Percentiles rank a stretch among this genome's conserved stretches.
phyloP scores from a whole-genome alignment of 768 basidiomycete genomes.

The Podaxis carcinomalis region DNA sequence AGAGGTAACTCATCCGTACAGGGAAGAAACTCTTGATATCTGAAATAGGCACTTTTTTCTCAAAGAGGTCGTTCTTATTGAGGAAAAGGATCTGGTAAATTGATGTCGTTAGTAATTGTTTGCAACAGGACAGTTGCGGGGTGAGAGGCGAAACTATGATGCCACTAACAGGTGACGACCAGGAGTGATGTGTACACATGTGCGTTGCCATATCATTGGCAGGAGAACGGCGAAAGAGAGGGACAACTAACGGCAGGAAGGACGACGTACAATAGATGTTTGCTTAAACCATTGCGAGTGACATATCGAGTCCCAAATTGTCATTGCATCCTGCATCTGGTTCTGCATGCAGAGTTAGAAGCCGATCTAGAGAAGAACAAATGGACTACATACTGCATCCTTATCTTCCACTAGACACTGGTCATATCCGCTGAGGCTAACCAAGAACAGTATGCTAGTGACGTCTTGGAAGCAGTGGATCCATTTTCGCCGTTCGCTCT shows the following conservation, averaged over 20 bases:
- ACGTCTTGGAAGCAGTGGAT: slow-evolving; percentile 96
- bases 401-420: slow-evolving; percentile 91
- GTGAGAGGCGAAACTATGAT: too few species aligned
- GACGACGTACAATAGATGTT: slow-evolving; percentile 74
- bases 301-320: slow-evolving; percentile 98
- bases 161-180: too few species aligned
- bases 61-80: slow-evolving; percentile 94
- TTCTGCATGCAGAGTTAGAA: slow-evolving; percentile 45
- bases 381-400: slow-evolving; percentile 62
- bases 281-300: slow-evolving; percentile 97
- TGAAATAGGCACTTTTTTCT: slow-evolving; percentile 74
- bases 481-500: slow-evolving; percentile 91
- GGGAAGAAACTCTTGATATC: slow-evolving; percentile 90
- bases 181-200: background rate
- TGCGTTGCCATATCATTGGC: background rate
- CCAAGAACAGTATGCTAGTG: slow-evolving; percentile 88
- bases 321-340: slow-evolving; percentile 98
- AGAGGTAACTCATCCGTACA: slow-evolving; percentile 32
- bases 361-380: background rate
- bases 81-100: slow-evolving; percentile 80
- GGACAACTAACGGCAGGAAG: background rate
- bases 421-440: slow-evolving; percentile 90
- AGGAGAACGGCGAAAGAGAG: slow-evolving; percentile 20
- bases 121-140: too few species aligned
- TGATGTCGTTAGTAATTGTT: background rate